Conservation (phyloP, 225 moss, liverwort and hornwort genomes). For the Rhytidiadelphus loreus region DNA sequence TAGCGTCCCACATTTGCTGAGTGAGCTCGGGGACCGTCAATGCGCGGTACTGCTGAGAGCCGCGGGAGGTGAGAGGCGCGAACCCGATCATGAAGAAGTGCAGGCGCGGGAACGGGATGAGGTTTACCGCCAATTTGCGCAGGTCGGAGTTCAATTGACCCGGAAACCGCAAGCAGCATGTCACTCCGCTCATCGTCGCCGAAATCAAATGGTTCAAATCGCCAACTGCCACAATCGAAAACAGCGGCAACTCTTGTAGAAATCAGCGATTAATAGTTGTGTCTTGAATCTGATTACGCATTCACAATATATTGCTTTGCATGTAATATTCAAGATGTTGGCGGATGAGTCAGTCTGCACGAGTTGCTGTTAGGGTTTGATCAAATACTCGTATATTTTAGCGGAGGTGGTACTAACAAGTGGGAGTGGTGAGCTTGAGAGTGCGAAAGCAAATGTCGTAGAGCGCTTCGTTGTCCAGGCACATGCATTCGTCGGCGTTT, state of each 20-base stretch:
- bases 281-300: not conserved
- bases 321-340: not conserved
- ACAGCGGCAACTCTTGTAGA: not conserved
- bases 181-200: slow-evolving; percentile 50
- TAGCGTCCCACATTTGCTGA: slow-evolving; percentile 54
- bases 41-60: slow-evolving; percentile 46
- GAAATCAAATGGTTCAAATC: slow-evolving; percentile 48
- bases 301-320: not conserved
- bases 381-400: not conserved
- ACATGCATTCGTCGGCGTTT: slow-evolving; percentile 54
- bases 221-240: slow-evolving; percentile 22
- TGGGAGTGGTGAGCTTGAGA: slow-evolving; percentile 49
- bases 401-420: slow-evolving; percentile 6
- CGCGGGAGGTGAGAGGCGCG: slow-evolving; percentile 39
- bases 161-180: slow-evolving; percentile 40
- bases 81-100: slow-evolving; percentile 56
- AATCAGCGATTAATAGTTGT: not conserved
- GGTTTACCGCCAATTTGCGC: slow-evolving; percentile 37
- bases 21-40: slow-evolving; percentile 47
- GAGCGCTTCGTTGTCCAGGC: slow-evolving; percentile 46
- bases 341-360: not conserved
- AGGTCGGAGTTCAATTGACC: slow-evolving; percentile 45
- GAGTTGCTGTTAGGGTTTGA: not conserved
- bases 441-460: slow-evolving; percentile 55
- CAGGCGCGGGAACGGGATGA: slow-evolving; percentile 38